These are phyloP conservation scores for Fomitopsis serialis DNA, from an alignment of 768 basidiomycete genomes.

Conservation along the genomic window DNA sequence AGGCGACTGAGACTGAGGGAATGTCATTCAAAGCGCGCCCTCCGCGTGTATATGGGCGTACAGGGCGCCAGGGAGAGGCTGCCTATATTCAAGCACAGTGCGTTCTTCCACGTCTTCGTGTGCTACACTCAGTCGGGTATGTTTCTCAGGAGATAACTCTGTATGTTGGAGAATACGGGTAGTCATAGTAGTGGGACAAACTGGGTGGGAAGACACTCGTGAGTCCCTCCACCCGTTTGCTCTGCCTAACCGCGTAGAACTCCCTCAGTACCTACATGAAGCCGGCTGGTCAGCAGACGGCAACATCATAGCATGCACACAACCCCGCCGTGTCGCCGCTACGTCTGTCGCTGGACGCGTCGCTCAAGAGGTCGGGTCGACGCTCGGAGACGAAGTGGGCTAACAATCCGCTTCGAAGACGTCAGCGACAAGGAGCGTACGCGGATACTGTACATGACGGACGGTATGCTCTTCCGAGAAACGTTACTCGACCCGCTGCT, in stretches of 20 bases:
- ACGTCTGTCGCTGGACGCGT: slow-evolving; percentile 91
- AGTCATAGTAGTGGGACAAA: slow-evolving; percentile 88
- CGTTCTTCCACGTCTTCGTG: slow-evolving; percentile 6
- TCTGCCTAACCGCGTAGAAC: no score
- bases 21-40: slow-evolving; percentile 62
- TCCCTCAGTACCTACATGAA: slow-evolving; percentile 93
- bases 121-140: no score
- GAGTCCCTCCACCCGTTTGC: no score
- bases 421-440: slow-evolving; percentile 81
- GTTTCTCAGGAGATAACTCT: slow-evolving; percentile 61
- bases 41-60: slow-evolving; percentile 51
- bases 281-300: slow-evolving; percentile 87
- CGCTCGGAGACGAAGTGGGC: slow-evolving; percentile 90
- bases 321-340: slow-evolving; percentile 90
- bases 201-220: slow-evolving; percentile 98
- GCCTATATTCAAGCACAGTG: slow-evolving; percentile 91
- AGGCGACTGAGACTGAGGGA: slow-evolving; percentile 75
- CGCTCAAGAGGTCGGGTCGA: slow-evolving; percentile 84
- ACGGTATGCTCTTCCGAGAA: slow-evolving; percentile 97
- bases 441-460: slow-evolving; percentile 92
- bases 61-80: slow-evolving; percentile 75
- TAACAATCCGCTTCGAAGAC: slow-evolving; percentile 98
- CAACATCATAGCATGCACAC: slow-evolving; percentile 86
- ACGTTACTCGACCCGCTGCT: slow-evolving; percentile 88
- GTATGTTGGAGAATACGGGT: slow-evolving; percentile 83